Evolutionary conservation across 129 eudicot genomes (phyloP).

Genomic region (Calendula officinalis): DNA sequence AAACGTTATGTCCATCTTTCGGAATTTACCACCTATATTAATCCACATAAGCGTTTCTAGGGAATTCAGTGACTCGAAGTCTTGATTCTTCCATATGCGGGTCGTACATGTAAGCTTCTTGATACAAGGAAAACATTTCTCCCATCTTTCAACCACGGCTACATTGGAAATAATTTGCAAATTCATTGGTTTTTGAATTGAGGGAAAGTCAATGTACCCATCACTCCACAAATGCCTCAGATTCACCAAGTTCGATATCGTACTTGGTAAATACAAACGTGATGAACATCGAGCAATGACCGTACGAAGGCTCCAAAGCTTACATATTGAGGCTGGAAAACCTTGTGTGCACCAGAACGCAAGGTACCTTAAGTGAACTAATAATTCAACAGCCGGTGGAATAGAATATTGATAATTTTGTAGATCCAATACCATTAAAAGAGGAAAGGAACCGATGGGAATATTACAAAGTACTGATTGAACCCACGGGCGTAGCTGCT

Average conservation of each 20-base stretch:
- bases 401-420: background rate
- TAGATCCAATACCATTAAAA: constrained; percentile 16
- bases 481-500: background rate
- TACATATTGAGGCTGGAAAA: constrained; percentile 12
- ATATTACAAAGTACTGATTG: background rate
- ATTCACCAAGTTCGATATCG: constrained; percentile 18
- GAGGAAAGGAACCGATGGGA: background rate
- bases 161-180: constrained; percentile 3
- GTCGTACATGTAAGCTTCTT: background rate
- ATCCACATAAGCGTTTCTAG: no score
- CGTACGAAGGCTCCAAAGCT: constrained; percentile 18
- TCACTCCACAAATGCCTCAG: constrained; percentile 17
- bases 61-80: background rate
- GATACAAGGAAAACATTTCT: constrained; percentile 2
- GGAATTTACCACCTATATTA: no score
- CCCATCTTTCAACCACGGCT: background rate
- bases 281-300: background rate
- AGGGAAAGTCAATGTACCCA: background rate
- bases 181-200: constrained; percentile 16
- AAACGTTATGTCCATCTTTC: constrained; percentile 8
- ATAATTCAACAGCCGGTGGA: background rate
- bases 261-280: background rate
- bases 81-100: background rate
- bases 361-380: constrained; percentile 30
- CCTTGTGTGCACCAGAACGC: background rate